These are phyloP conservation scores for Camptophora hylomeconis DNA, from an alignment of 2,329 filamentous ascomycete genomes.

Conservation along the genomic window DNA sequence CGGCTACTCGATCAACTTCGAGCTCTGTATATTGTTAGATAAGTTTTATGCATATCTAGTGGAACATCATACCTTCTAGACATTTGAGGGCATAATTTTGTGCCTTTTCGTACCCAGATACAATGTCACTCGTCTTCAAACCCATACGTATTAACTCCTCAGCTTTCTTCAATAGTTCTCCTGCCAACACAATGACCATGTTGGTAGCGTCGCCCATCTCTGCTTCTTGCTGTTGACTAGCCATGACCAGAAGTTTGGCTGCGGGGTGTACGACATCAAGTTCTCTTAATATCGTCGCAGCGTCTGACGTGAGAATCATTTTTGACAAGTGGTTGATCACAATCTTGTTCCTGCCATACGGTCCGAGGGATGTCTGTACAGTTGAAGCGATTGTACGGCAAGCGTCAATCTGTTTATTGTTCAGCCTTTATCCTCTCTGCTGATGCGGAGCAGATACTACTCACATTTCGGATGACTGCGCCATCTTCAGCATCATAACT, in stretches of 20 bases:
- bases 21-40: slow-evolving; percentile 43
- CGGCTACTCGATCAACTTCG: slow-evolving; percentile 76
- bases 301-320: slow-evolving; percentile 98
- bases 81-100: slow-evolving; percentile 75
- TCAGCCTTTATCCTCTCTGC: slow-evolving; percentile 3
- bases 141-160: slow-evolving; percentile 95
- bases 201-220: slow-evolving; percentile 99
- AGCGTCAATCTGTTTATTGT: slow-evolving; percentile 57
- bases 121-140: slow-evolving; percentile 95
- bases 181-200: slow-evolving; percentile 87
- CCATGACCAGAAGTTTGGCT: slow-evolving; percentile 96
- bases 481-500: slow-evolving; percentile 99
- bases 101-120: slow-evolving; percentile 88
- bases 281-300: slow-evolving; percentile 91
- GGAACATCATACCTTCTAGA: slow-evolving; percentile 49
- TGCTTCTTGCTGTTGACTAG: slow-evolving; percentile 93
- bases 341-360: slow-evolving; percentile 97
- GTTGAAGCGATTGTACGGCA: slow-evolving; percentile 92
- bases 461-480: slow-evolving; percentile 75
- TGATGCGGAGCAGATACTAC: background rate
- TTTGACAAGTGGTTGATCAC: slow-evolving; percentile 99
- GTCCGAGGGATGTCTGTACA: slow-evolving; percentile 91
- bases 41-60: slow-evolving; percentile 6
- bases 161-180: slow-evolving; percentile 90
- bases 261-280: slow-evolving; percentile 97